phyloP scores from a whole-genome alignment of 1,284 basidiomycete genomes.

The Acaromyces ingoldii region DNA sequence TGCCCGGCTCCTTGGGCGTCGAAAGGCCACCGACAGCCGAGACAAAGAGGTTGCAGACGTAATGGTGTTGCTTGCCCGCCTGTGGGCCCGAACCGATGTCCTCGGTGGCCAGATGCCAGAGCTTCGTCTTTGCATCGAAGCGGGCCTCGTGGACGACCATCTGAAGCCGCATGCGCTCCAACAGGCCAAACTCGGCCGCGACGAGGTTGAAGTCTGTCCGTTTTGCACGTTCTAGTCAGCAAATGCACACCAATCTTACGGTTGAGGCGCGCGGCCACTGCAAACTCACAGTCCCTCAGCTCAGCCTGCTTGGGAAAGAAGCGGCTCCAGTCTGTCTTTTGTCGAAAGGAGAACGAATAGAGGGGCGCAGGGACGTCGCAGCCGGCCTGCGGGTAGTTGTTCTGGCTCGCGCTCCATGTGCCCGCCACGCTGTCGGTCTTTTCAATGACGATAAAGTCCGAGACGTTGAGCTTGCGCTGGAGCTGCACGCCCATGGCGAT shows the following conservation, averaged over 20 bases:
- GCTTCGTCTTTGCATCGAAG: constrained; percentile 34
- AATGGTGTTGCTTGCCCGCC: constrained; percentile 38
- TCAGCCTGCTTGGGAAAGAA: constrained; percentile 20
- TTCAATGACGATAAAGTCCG: no score
- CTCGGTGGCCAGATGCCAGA: constrained; percentile 49
- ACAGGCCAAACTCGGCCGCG: constrained; percentile 30
- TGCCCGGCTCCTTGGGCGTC: constrained; percentile 33
- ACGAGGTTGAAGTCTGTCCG: constrained; percentile 37
- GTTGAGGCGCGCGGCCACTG: no score
- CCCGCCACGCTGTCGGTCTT: no score
- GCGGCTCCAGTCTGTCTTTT: constrained; percentile 42
- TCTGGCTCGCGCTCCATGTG: no score
- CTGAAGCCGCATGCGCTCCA: constrained; percentile 29
- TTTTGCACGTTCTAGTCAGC: constrained; percentile 36
- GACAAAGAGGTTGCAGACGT: constrained; percentile 43
- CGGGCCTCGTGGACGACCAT: constrained; percentile 34
- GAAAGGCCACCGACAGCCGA: constrained; percentile 40
- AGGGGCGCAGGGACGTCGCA: constrained; percentile 48
- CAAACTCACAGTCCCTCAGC: background rate
- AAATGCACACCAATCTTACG: no score
- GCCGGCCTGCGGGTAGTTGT: constrained; percentile 39
- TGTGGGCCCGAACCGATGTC: no score
- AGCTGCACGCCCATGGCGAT: constrained; percentile 39
- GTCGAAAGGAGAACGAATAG: constrained; percentile 47
- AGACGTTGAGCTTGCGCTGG: constrained; percentile 30